Evolutionary conservation across 2,329 filamentous ascomycete species (phyloP), one percentile per base, ranked within the genome.

Genomic region (Diaporthe amygdali): DNA sequence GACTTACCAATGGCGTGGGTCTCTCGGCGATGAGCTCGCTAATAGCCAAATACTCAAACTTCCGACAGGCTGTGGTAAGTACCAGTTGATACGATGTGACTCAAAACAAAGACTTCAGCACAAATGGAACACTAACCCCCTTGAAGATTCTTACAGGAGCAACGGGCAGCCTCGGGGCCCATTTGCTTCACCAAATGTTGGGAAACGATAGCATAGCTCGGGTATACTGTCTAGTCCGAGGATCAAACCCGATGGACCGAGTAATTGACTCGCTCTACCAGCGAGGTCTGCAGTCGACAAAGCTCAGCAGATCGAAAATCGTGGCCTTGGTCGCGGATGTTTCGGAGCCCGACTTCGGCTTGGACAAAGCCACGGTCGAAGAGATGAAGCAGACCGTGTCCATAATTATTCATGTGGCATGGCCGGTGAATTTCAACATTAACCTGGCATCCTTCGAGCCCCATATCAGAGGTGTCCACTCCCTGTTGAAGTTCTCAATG

Each of bases 371-470:
- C 1, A 73, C 74, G 41, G 80, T 79, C 66, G 61, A 73, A 22
- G 56, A 74, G 15, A 72, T 84, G 5, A 71, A 71, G 4, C 55
- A 69, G 44, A 71, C 79, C 2, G 74, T 83, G 7, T 85, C 84
- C 0, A 73, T 79, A 30, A 78, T 85, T 59, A 81, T 87, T 66
- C 84, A 87, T 77, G 78, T 80, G 34, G 84, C 85, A 1, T 86
- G 85, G 85, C 81, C 84, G 2, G 85, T 88, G 10, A 86, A 87
- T 74, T 88, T 87, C 81, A 84, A 84, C 74, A 79, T 87, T 66
- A 79, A 80, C 1, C 79, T 85, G 1, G 75, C 78, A n/a, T 84
- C 81, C 72, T 85, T 87, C 74, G 81, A 83, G 68, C 76, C 79
- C 14, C 81, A 86, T 73, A 82, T 87, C 72, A 77, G 75, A 14